phyloP scores from a whole-genome alignment of 352 stramenopile species.

The Globisporangium takayamanum region DNA sequence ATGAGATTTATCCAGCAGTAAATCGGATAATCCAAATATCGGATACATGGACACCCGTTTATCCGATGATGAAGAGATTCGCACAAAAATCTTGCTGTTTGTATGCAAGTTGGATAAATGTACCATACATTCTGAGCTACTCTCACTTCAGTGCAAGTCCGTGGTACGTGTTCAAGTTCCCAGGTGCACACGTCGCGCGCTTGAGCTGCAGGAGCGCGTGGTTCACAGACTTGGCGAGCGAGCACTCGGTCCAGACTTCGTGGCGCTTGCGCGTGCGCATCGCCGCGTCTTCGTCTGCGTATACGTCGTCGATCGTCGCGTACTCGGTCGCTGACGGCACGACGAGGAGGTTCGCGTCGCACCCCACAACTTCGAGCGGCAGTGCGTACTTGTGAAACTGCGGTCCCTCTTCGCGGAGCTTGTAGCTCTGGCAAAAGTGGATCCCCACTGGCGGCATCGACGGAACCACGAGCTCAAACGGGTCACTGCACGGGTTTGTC shows the following conservation, averaged over 20 bases:
- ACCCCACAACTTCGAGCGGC: constrained; percentile 9
- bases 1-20: too few relatives aligned
- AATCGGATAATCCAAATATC: too few relatives aligned
- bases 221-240: constrained; percentile 23
- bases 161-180: constrained; percentile 17
- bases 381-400: constrained; percentile 39
- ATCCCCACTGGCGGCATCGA: constrained; percentile 29
- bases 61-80: neutral
- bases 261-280: constrained; percentile 17
- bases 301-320: neutral
- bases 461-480: constrained; percentile 27
- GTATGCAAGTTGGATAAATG: neutral
- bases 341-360: constrained; percentile 26
- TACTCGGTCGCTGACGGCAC: constrained; percentile 35
- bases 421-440: constrained; percentile 47
- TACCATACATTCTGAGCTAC: neutral
- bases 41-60: too few relatives aligned
- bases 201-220: constrained; percentile 16
- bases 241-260: constrained; percentile 26
- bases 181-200: constrained; percentile 10
- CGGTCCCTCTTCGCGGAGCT: constrained; percentile 23
- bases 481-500: constrained; percentile 30
- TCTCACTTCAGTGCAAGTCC: constrained; percentile 6
- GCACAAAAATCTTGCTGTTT: neutral
- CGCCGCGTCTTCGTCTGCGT: constrained; percentile 3